phyloP scores from a whole-genome alignment of 2,329 filamentous ascomycete genomes.

The Dendryphion nanum region DNA sequence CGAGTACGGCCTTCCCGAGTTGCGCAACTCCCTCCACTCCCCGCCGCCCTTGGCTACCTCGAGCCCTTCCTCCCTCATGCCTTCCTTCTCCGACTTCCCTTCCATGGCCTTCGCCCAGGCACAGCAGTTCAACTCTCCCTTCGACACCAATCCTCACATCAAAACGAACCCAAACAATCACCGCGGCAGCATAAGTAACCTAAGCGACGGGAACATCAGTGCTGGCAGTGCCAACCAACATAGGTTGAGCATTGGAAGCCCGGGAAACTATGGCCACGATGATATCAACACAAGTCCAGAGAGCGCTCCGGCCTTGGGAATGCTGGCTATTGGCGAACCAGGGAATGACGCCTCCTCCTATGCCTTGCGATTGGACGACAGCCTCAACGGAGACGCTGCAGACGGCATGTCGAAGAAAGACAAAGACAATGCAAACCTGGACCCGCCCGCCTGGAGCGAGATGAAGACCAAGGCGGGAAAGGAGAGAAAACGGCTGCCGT shows the following conservation, averaged over 20 bases:
- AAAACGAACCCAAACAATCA: conserved; percentile 22
- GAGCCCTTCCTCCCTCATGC: conserved; percentile 28
- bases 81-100: conserved; percentile 31
- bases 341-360: conserved; percentile 23
- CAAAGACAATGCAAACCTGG: conserved; percentile 27
- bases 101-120: conserved; percentile 24
- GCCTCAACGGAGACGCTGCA: conserved; percentile 18
- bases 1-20: conserved; percentile 34
- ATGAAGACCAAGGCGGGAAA: conserved; percentile 74
- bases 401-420: conserved; percentile 24
- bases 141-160: conserved; percentile 18
- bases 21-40: conserved; percentile 23
- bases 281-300: conserved; percentile 37
- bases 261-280: conserved; percentile 24
- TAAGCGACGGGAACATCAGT: conserved; percentile 34
- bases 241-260: conserved; percentile 33
- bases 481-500: conserved; percentile 85
- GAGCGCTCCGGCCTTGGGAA: conserved; percentile 27
- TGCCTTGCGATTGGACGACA: conserved; percentile 25
- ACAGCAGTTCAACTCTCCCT: conserved; percentile 19
- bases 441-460: conserved; percentile 50
- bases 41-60: conserved; percentile 10
- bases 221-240: conserved; percentile 26
- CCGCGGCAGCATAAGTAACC: conserved; percentile 27
- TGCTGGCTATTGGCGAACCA: conserved; percentile 29